Base-by-base conservation (phyloP, 2,329 filamentous ascomycete species). In the Calonectria ilicicola region DNA sequence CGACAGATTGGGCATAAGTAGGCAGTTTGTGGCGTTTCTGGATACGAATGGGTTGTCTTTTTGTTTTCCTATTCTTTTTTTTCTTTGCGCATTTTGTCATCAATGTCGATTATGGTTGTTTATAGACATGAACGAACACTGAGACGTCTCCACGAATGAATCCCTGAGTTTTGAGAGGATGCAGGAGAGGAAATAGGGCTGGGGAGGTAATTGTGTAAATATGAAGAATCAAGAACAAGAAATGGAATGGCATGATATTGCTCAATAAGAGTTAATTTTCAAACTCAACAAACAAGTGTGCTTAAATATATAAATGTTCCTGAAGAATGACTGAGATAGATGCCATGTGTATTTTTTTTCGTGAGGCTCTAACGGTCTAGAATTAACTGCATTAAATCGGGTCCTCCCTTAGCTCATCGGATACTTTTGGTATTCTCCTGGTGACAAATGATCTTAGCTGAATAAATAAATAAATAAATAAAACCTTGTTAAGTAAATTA, bases 141-240 rank as follows among this genome's bases (percentile, higher is more conserved):
- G 70, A 71, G 71, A 72, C 69, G 78, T 68, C 66, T 79, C 72
- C 69, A 78, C 74, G 75, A 80, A 75, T 77, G 75, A 78, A 79
- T 62, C 70, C 74, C 74, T 74, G 7, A 26, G 17, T 75, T 69
- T 60, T 65, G 53, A 19, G 56, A 27, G 32, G 15, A 26, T 21
- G 6, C 26, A 49, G 7, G 32, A 51, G 58, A 44, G 49, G 74
- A 72, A 42, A 40, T 29, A 32, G 76, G 72, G 75, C 64, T 71
- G 65, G 40, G 27, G 44, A 64, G 42, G 38, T 42, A 63, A 46
- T 63, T 46, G 17, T 63, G 58, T 63, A 63, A 32, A 53, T 63
- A 63, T 63, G 38, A 63, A 44, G 38, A 9, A 63, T 60, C 19
- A 26, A 60, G 35, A 63, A 32, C 19, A 26, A 60, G 35, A 63